Evolutionary conservation across 2,329 filamentous ascomycete genomes (phyloP), one percentile per base, ranked within the genome.

Genomic region (Fusarium sp.): DNA sequence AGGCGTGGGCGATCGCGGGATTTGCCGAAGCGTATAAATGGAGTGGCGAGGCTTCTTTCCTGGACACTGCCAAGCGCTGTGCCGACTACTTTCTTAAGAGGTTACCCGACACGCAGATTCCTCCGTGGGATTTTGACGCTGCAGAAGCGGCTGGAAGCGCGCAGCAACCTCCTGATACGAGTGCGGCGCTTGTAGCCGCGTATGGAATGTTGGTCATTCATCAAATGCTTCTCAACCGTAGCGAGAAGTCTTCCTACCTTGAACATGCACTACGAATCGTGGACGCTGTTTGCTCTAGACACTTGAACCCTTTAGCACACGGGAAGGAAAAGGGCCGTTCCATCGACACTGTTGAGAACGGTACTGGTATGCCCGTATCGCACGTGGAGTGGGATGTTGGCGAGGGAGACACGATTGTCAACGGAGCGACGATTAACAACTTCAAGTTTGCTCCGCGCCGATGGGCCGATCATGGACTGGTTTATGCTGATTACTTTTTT

Each of bases 401-500:
- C 27, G 20, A 60, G 33, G 6, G 86, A 87, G 62, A 85, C 83
- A 8, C 66, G 1, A 86, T 88, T 20, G 69, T 88, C 9, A 78
- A 81, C 14, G 84, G 86, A 60, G 83, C 85, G 6, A 87, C 86
- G 2, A 85, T 86, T 13, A 87, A 87, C 64, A 85, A 86, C 71
- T 85, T 85, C 54, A 81, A 85, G 68, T 83, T 84, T 77, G 85
- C 85, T 11, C 85, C 84, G 27, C 80, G 82, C 56, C 81, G 82
- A 37, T 86, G 85, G 77, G 82, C 82, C 7, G 80, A 87, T 63
- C 85, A 87, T 76, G 85, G 86, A 1, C 69, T 88, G 22, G 85
- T 88, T 0, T 88, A 88, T 74, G 86, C 86, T 1, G 86, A 88
- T 68, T 88, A 88, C 72, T 87, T 82, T 65, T 82, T 87, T 35